Conservation (phyloP, 129 eudicot genomes). For the Calendula officinalis region DNA sequence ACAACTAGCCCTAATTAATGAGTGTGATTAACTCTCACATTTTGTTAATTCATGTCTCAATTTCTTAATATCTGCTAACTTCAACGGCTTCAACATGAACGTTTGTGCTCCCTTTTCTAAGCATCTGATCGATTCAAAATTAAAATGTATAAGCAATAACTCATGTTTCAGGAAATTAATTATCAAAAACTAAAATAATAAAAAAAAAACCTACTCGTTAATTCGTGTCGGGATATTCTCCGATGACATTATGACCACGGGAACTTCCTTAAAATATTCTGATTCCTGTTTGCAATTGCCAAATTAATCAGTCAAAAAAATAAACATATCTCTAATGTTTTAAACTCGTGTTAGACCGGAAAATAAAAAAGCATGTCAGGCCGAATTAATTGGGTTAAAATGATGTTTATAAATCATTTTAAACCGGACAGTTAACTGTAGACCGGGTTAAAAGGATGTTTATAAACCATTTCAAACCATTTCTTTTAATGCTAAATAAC, state of each 20-base stretch:
- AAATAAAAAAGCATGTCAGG: too few relatives aligned
- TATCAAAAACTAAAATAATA: too few relatives aligned
- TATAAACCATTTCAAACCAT: too few relatives aligned
- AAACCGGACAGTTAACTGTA: too few relatives aligned
- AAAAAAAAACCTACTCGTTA: constrained; percentile 37
- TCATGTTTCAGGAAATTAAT: background rate
- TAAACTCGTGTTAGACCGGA: too few relatives aligned
- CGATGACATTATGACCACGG: constrained; percentile 80
- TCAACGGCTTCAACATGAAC: constrained; percentile 81
- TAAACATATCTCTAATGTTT: too few relatives aligned
- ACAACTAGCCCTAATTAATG: background rate
- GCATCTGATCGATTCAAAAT: constrained; percentile 45
- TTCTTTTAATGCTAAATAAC: too few relatives aligned
- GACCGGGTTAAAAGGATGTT: too few relatives aligned
- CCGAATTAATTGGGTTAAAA: too few relatives aligned
- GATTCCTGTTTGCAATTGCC: constrained; percentile 56
- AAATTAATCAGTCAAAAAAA: background rate
- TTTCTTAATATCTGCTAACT: constrained; percentile 60
- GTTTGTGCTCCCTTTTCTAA: constrained; percentile 76
- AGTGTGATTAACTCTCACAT: constrained; percentile 16
- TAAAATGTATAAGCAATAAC: background rate
- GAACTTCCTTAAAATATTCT: constrained; percentile 61
- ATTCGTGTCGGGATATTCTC: constrained; percentile 81
- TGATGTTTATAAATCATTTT: too few relatives aligned
- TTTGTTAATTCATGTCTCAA: constrained; percentile 53